These are phyloP conservation scores for Pestalotiopsis sp. DNA, from an alignment of 2,329 filamentous ascomycete species.

Conservation along the genomic window DNA sequence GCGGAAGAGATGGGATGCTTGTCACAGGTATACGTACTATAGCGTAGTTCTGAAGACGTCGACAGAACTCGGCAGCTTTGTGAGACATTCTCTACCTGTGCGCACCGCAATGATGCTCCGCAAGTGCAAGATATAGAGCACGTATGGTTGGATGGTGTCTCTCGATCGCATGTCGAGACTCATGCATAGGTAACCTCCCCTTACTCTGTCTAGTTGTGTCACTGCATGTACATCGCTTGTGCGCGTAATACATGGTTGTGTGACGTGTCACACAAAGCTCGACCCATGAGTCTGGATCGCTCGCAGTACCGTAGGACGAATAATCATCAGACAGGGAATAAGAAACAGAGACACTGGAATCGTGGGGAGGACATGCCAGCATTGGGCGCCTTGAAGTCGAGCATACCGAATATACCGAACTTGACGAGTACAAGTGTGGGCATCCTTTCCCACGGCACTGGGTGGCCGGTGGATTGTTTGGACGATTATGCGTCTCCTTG, in stretches of 20 bases:
- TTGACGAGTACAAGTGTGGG: neutral
- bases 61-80: neutral
- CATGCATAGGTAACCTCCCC: neutral
- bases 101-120: neutral
- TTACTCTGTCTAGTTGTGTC: neutral
- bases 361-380: neutral
- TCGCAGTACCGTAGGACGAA: neutral
- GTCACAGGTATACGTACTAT: neutral
- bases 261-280: neutral
- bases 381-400: neutral
- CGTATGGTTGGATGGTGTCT: neutral
- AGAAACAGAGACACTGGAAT: neutral
- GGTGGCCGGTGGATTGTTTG: neutral
- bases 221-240: neutral
- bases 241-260: neutral
- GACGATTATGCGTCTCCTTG: slow-evolving; percentile 9
- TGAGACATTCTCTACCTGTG: neutral
- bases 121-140: neutral
- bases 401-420: neutral
- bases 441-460: neutral
- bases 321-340: neutral
- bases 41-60: neutral
- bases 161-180: neutral
- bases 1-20: neutral
- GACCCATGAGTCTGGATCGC: neutral